phyloP scores from a whole-genome alignment of 352 stramenopile species.

The Albugo laibachii region DNA sequence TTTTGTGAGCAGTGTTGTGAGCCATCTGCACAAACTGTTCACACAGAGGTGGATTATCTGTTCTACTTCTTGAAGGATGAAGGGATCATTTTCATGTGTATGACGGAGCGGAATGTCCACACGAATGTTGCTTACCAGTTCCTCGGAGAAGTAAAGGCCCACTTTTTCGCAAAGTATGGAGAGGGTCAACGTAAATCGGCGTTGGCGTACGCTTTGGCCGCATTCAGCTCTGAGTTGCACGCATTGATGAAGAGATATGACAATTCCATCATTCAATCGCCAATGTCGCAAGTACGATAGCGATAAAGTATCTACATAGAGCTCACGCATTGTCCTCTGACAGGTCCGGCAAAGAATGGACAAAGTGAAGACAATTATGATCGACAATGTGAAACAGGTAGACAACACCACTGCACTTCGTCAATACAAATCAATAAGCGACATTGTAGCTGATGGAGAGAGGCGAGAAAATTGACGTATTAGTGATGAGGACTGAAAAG shows the following conservation, averaged over 20 bases:
- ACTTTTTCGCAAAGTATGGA: slow-evolving; percentile 41
- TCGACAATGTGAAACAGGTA: slow-evolving; percentile 94
- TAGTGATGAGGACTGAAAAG: slow-evolving; percentile 74
- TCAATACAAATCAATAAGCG: neutral
- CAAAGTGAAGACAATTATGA: slow-evolving; percentile 95
- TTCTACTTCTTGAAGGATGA: slow-evolving; percentile 67
- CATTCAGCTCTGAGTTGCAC: slow-evolving; percentile 37
- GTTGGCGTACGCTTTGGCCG: slow-evolving; percentile 41
- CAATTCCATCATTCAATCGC: slow-evolving; percentile 63
- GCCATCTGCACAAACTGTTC: slow-evolving; percentile 27
- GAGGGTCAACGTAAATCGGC: slow-evolving; percentile 35
- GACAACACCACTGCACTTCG: neutral
- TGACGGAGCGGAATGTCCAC: slow-evolving; percentile 60
- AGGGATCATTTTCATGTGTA: slow-evolving; percentile 64
- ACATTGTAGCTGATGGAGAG: slow-evolving; percentile 88
- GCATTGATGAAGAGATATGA: slow-evolving; percentile 71
- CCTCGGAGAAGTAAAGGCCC: slow-evolving; percentile 37
- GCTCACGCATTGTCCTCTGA: neutral
- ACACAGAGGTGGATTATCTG: slow-evolving; percentile 58
- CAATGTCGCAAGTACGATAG: slow-evolving; percentile 24
- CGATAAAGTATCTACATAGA: neutral
- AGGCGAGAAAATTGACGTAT: slow-evolving; percentile 94
- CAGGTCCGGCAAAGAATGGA: slow-evolving; percentile 91
- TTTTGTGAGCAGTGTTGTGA: slow-evolving; percentile 20
- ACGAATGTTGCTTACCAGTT: slow-evolving; percentile 53